Base-by-base conservation (phyloP, 768 basidiomycete species). In the Panaeolus papilionaceus region DNA sequence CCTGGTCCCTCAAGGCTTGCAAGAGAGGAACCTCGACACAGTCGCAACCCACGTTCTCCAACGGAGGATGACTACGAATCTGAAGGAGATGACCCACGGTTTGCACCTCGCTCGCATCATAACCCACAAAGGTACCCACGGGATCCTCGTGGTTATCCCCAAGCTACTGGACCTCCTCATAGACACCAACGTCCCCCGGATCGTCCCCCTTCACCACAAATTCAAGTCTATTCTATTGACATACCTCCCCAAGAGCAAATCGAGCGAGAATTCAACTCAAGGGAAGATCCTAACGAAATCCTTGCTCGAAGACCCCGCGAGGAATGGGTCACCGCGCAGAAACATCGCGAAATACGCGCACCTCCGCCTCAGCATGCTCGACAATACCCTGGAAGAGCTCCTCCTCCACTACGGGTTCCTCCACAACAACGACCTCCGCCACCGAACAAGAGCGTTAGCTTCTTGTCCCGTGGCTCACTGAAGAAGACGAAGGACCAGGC, bases 321-420 rank as follows among this genome's bases (percentile, higher is more conserved):
- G 28, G 73, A 73, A 62, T 84, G 82, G 83, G 79, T 83, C 11
- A 81, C 80, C 40, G 81, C 81, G 12, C 66, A 72, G 40, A 71
- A 80, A 65, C 75, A 77, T 67, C 69, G 72, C 18, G 74, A 78
- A 63, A 70, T 79, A 5, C 70, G 74, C 3, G 28, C 62, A 2
- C 63, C 62, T 7, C 68, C 54, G 49, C 45, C 64, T 23, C 68
- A 69, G 26, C n/a, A 39, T 61, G 16, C 42, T 39, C 39, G 16
- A 64, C 47, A 44, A 26, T 9, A 26, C 42, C 45, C 64, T 38
- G 61, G 33, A 51, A 16, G 20, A 20, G 3, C 33, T 44, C 68
- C 68, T 5, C 23, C 49, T 14, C 62, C 68, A 9, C 28, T 63
- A 18, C 10, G 44, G 6, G 39, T 69, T 11, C 68, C 69, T 44